Evolutionary conservation across 2,329 filamentous ascomycete species (phyloP), one percentile per base, ranked within the genome.

Genomic region (Fusarium neocosmosporiellum): DNA sequence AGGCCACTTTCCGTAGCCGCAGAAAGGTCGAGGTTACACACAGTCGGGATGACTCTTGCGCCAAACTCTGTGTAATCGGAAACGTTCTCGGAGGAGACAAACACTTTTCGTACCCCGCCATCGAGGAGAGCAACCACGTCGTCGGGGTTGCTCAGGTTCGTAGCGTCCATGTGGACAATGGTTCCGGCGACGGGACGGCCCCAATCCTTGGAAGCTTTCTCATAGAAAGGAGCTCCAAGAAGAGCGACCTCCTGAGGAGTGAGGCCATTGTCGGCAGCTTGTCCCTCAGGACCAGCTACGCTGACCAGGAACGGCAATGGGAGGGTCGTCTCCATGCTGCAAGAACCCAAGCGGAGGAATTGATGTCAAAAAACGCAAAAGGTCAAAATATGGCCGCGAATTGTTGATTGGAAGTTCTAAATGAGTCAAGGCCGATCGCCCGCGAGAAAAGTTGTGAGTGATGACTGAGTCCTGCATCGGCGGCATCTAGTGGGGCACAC

Each of bases 121-220:
- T 99, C 94, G 64, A 99, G 90, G 37, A 98, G 87, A 54, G 93
- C 89, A 62, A 96, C 84, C 37, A 98, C 86, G 72, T 97, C 93
- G 74, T 95, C 92, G 63, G 86, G 85, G 13, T 91, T 90, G 34
- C 88, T 82, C 41, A 98, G 86, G 24, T 84, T 84, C 6, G 93
- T 92, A 59, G 91, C 94, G 77, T 98, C 94, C 74, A 98, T 89
- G 80, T 93, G 95, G 72, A 93, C 89, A 73, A 88, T 85, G 72
- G 88, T 87, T 36, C 87, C 85, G 65, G 85, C 82, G 69, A 83
- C 86, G 76, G 88, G 85, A 66, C 84, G 84, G 33, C 81, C 81
- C 60, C 91, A 81, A 69, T 86, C 80, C 71, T 86, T 80, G 22
- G 85, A 83, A 36, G 86, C 85, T 29, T 86, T 88, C 63, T 88